Percentiles rank a stretch among this genome's conserved stretches.
Conservation (phyloP, 2,329 filamentous ascomycete species). For the Monosporascus sp. region DNA sequence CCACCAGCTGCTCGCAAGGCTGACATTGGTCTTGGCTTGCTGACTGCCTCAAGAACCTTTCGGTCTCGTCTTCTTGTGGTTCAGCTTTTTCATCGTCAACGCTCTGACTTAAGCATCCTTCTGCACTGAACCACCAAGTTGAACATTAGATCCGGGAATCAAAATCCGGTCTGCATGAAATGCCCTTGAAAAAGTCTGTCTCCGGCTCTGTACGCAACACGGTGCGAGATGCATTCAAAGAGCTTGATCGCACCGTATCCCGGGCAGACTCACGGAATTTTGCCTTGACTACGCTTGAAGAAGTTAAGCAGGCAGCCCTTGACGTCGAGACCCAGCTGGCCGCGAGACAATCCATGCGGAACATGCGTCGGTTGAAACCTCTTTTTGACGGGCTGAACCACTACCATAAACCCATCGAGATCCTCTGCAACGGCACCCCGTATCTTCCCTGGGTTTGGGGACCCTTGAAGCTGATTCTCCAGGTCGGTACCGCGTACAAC, state of each 20-base stretch:
- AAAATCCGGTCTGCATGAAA: too few relatives aligned
- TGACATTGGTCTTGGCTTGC: too few relatives aligned
- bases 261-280: slow-evolving; percentile 14
- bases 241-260: slow-evolving; percentile 12
- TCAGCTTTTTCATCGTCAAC: too few relatives aligned
- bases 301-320: slow-evolving; percentile 31
- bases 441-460: slow-evolving; percentile 43
- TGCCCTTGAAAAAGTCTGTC: neutral
- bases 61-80: too few relatives aligned
- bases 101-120: too few relatives aligned
- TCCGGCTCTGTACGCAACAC: slow-evolving; percentile 5
- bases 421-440: slow-evolving; percentile 41
- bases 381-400: slow-evolving; percentile 35
- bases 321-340: slow-evolving; percentile 35
- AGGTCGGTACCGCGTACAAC: too few relatives aligned
- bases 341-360: slow-evolving; percentile 31
- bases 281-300: slow-evolving; percentile 26
- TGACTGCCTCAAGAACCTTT: too few relatives aligned
- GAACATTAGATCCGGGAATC: too few relatives aligned
- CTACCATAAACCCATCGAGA: slow-evolving; percentile 36
- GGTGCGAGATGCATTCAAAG: slow-evolving; percentile 17
- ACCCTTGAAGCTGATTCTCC: slow-evolving; percentile 33
- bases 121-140: too few relatives aligned
- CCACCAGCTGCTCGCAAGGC: too few relatives aligned
- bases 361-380: slow-evolving; percentile 38